Base-by-base conservation (phyloP, 148 eudicot species). In the Mesembryanthemum crystallinum region DNA sequence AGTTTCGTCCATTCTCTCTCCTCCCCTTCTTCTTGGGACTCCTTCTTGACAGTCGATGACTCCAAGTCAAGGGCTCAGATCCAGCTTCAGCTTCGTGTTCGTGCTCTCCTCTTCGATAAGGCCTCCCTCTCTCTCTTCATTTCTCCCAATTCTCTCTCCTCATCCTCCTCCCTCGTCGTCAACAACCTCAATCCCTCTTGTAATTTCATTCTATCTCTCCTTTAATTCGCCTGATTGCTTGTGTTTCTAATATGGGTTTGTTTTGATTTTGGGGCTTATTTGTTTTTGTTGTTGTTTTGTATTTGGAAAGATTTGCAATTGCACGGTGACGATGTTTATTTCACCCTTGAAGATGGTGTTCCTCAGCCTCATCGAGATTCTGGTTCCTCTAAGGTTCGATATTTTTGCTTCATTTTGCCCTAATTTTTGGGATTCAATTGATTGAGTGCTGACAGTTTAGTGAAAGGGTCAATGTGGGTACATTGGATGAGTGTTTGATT, bases 31-130 rank as follows among this genome's bases (percentile, higher is more conserved):
- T 58, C 90, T 0, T 95, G 99, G 99, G 88, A 88, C 21, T 71
- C 89, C 45, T 95, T 95, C 84, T 82, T 95, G 88, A 74, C 81
- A 49, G 25, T 84, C 60, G 84, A 83, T 33, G 81, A 76, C 25
- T 73, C 91, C 30, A 86, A 74, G 84, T 78, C 92, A 60, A 88
- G 77, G 85, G 79, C 84, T 72, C 88, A 86, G 76, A 83, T 91
- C 71, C 90, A 87, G 0, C 90, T 95, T 58, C 94, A 88, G 71
- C 94, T 95, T 63, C 86, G 98, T 71, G 97, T 74, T 58, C 96
- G 99, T 0, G 99, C 99, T 76, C 96, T 95, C 32, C 91, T 95
- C 81, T 95, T 92, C 75, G 99, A 96, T 29, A 96, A 96, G 74
- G 98, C 88, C 7, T 86, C 69, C 81, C 83, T 78, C 89, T 86